Base-by-base conservation (phyloP, 1,284 basidiomycete species). In the Cryptococcus sp. region DNA sequence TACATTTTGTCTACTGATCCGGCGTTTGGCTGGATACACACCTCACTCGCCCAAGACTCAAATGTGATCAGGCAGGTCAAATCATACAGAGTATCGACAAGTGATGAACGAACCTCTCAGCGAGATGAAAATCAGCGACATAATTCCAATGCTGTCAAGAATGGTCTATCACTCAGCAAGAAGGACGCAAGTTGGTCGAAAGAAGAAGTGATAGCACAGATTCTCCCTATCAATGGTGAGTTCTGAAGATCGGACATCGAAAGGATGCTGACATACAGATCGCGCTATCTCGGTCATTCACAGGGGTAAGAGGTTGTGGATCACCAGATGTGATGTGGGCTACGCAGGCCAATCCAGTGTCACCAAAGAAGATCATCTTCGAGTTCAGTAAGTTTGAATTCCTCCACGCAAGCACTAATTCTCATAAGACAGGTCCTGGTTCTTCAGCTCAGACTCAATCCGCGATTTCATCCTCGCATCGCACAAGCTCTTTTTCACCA, bases 11-110 rank as follows among this genome's bases (percentile, higher is more conserved):
- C 19, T 22, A 36, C 31, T 7, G 62, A 67, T 28, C 60, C 60
- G 13, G 53, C 63, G 11, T 67, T 55, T 45, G n/a, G 48, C 21
- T 63, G 62, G 61, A 53, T 67, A 25, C 57, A 52, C 45, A 50
- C 60, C 14, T 66, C 46, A 41, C 45, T 67, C 10, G 60, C 65
- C 13, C 62, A 64, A 55, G 60, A 65, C 40, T 46, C 51, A 7
- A 41, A 41, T 11, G 63, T 53, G 13, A 60, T 61, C 40, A 19
- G 25, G 1, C 63, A 65, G 37, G 53, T 67, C 39, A 43, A 51
- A 16, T 50, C 55, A 41, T 67, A 61, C 54, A 54, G 56, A 28
- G 52, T 67, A 3, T 45, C 48, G 11, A 61, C 62, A 3, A 36
- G 44, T 7, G 58, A 66, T 10, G 45, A 37, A 28, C 46, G 59